Evolutionary conservation across 371 early-diverging fungal genomes (phyloP).

Genomic region (Apophysomyces trapeziformis): DNA sequence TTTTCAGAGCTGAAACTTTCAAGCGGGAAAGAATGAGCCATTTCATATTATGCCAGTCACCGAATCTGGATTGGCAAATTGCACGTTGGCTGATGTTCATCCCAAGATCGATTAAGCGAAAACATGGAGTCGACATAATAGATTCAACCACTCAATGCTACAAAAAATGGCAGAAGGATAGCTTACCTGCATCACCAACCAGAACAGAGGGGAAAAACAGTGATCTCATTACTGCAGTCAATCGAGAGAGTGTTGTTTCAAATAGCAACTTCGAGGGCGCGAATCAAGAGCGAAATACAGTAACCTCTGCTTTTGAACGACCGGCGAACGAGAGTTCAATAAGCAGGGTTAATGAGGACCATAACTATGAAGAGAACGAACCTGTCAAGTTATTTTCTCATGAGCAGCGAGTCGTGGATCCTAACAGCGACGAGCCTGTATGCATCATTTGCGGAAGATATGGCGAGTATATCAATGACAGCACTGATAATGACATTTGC

Average conservation of each 20-base stretch:
- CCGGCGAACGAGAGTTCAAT: background rate
- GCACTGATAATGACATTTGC: slow-evolving; percentile 53
- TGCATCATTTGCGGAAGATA: slow-evolving; percentile 60
- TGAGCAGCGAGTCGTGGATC: slow-evolving; percentile 41
- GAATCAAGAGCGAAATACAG: background rate
- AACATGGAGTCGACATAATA: background rate
- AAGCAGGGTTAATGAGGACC: background rate
- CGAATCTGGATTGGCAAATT: too few relatives aligned
- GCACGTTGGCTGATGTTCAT: background rate
- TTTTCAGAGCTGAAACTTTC: too few relatives aligned
- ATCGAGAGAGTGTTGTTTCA: background rate
- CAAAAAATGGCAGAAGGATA: background rate
- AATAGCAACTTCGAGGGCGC: background rate
- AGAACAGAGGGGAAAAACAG: background rate
- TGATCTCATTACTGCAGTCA: background rate
- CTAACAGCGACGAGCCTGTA: slow-evolving; percentile 39
- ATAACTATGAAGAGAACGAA: background rate
- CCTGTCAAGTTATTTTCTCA: background rate
- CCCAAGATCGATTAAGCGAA: slow-evolving; percentile 1
- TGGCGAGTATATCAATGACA: slow-evolving; percentile 57
- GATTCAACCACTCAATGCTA: background rate
- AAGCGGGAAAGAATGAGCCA: too few relatives aligned
- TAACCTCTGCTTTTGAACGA: background rate
- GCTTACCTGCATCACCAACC: background rate
- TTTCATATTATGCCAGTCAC: too few relatives aligned